Evolutionary conservation across 768 basidiomycete species (phyloP).

Genomic region (Lepiota brunneoincarnata): DNA sequence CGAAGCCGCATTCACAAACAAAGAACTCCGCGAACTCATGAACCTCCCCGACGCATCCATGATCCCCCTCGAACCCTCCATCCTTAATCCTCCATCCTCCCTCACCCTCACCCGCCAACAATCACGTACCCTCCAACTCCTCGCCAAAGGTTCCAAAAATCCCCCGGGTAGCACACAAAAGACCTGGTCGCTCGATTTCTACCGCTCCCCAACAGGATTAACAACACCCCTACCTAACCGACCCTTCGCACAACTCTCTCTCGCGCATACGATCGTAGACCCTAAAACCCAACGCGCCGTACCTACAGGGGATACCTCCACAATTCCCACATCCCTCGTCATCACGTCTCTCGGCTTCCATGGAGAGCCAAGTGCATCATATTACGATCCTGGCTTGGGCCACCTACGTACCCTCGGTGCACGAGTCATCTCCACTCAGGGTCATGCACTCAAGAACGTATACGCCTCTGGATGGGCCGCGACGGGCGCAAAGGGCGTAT

Average conservation of each 20-base stretch:
- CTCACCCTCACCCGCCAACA: constrained; percentile 57
- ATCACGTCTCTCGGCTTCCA: constrained; percentile 88
- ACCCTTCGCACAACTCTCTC: constrained; percentile 40
- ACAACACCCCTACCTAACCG: constrained; percentile 21
- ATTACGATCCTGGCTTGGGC: constrained; percentile 53
- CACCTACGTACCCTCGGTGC: constrained; percentile 56
- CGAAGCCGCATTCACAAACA: constrained; percentile 88
- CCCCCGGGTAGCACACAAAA: constrained; percentile 48
- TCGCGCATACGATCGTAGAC: constrained; percentile 63
- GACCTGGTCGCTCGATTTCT: constrained; percentile 83
- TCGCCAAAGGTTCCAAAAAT: constrained; percentile 60
- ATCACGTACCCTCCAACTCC: constrained; percentile 60
- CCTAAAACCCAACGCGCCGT: constrained; percentile 43
- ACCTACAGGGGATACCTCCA: constrained; percentile 52
- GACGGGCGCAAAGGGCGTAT: constrained; percentile 85
- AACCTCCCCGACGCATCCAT: constrained; percentile 64
- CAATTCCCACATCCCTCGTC: constrained; percentile 68
- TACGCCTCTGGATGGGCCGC: constrained; percentile 96
- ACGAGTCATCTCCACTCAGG: constrained; percentile 42
- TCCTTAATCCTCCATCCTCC: constrained; percentile 34
- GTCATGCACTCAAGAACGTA: constrained; percentile 48
- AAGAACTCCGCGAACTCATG: constrained; percentile 88
- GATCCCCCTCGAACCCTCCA: constrained; percentile 50
- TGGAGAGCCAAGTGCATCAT: constrained; percentile 56
- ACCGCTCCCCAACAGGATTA: constrained; percentile 63